phyloP scores from a whole-genome alignment of 2,329 filamentous ascomycete genomes.

The Aspergillus pseudoglaucus region DNA sequence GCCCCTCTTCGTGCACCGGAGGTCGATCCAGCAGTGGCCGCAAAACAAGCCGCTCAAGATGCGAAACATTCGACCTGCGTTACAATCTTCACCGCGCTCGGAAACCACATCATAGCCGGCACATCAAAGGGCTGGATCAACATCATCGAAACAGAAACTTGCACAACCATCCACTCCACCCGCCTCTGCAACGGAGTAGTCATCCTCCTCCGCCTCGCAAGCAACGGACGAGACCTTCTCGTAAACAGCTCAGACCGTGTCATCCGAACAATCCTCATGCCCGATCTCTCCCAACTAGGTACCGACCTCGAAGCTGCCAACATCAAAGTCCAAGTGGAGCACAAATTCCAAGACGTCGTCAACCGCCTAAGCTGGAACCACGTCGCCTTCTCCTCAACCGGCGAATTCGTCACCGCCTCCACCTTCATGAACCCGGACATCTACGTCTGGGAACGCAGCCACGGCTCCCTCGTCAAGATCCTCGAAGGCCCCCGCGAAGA shows the following conservation, averaged over 20 bases:
- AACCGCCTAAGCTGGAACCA: slow-evolving; percentile 96
- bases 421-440: slow-evolving; percentile 99
- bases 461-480: slow-evolving; percentile 92
- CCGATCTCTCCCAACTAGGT: slow-evolving; percentile 56
- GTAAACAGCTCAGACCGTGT: slow-evolving; percentile 93
- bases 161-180: slow-evolving; percentile 79
- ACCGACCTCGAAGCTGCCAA: slow-evolving; percentile 69
- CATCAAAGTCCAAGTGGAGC: slow-evolving; percentile 83
- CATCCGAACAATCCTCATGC: slow-evolving; percentile 85
- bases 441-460: slow-evolving; percentile 93
- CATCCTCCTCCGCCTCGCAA: slow-evolving; percentile 76
- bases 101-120: slow-evolving; percentile 82
- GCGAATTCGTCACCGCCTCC: slow-evolving; percentile 92
- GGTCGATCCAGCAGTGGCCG: slow-evolving; percentile 50
- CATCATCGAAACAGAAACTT: slow-evolving; percentile 77
- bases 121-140: slow-evolving; percentile 96
- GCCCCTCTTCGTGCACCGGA: slow-evolving; percentile 69
- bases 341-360: slow-evolving; percentile 97
- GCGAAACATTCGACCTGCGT: slow-evolving; percentile 93
- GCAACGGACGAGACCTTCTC: slow-evolving; percentile 78
- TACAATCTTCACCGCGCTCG: slow-evolving; percentile 76
- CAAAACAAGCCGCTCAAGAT: slow-evolving; percentile 85
- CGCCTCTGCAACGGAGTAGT: slow-evolving; percentile 83
- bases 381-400: slow-evolving; percentile 86
- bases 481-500: slow-evolving; percentile 95